Evolutionary conservation across 1,284 basidiomycete species (phyloP).

Genomic region (Puccinia horiana): DNA sequence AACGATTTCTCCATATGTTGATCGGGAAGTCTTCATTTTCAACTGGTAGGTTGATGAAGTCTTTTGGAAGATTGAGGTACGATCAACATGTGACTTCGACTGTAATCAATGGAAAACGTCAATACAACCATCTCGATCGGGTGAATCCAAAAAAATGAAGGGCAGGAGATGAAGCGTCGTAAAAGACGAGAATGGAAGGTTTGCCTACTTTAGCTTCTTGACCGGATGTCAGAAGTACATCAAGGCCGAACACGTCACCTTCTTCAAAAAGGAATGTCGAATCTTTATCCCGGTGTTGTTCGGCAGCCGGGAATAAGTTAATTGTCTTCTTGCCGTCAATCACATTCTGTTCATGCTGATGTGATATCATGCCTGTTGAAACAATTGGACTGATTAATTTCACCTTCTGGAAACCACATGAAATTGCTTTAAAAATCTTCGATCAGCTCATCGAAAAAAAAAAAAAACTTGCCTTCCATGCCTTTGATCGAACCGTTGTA

Average conservation of each 20-base stretch:
- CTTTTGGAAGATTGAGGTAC: slow-evolving; percentile 90
- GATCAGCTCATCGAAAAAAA: background rate
- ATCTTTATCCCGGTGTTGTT: slow-evolving; percentile 81
- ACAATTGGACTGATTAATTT: background rate
- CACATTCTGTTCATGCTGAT: slow-evolving; percentile 86
- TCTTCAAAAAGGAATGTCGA: slow-evolving; percentile 77
- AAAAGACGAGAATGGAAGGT: background rate
- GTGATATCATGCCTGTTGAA: slow-evolving; percentile 70
- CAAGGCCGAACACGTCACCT: slow-evolving; percentile 93
- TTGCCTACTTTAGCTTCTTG: slow-evolving; percentile 78
- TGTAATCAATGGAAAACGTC: slow-evolving; percentile 57
- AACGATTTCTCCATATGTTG: slow-evolving; percentile 92
- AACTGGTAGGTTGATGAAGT: slow-evolving; percentile 84
- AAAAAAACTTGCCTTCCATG: slow-evolving; percentile 35
- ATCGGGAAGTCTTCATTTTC: slow-evolving; percentile 95
- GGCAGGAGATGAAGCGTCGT: background rate
- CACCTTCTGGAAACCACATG: background rate
- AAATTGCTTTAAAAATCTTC: background rate
- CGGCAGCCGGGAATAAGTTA: slow-evolving; percentile 81
- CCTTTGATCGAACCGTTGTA: slow-evolving; percentile 54
- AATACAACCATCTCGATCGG: background rate
- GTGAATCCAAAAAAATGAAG: background rate
- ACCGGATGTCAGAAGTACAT: slow-evolving; percentile 83
- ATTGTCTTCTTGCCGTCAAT: slow-evolving; percentile 97
- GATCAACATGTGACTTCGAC: slow-evolving; percentile 81